Evolutionary conservation across 768 basidiomycete species (phyloP), one percentile per base, ranked within the genome.

Genomic region (Jaapia argillacea): DNA sequence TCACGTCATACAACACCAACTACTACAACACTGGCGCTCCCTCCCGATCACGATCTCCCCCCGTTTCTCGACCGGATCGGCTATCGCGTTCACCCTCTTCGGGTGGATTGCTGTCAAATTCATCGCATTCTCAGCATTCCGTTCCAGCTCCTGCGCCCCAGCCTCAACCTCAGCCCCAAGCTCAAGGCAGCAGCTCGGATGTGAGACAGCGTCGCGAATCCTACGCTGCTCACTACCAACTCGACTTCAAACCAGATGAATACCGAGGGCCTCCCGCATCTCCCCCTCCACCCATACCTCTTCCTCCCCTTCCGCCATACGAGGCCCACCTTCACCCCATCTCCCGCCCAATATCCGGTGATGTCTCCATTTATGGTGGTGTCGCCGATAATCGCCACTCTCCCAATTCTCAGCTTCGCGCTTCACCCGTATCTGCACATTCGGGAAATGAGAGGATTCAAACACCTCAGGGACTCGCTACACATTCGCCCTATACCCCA

Each of bases 141-240:
- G 10, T 10, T 16, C 10, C 28, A 16, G 10, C 28, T 10, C 28
- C 28, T 10, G 16, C 28, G 28, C 16, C 28, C 10, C 28, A 33
- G 16, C n/a, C n/a, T n/a, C n/a, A n/a, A n/a, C n/a, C n/a, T n/a
- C n/a, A n/a, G n/a, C n/a, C n/a, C n/a, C n/a, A n/a, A n/a, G n/a
- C n/a, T n/a, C n/a, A n/a, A n/a, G n/a, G n/a, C n/a, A n/a, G n/a
- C n/a, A n/a, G n/a, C n/a, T n/a, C n/a, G n/a, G n/a, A n/a, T n/a
- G n/a, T n/a, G n/a, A n/a, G n/a, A n/a, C 3, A 38, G 12, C 21
- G 37, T 21, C 37, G 24, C n/a, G 42, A 43, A 36, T 43, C 42
- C 6, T 43, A 43, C 28, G 42, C 42, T 20, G 24, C 42, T 16
- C 42, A 43, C 28, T 43, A 43, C 25, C n/a, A 26, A 3, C 20